Evolutionary conservation across 257 asterid species (phyloP).

Genomic region (Plantago major): DNA sequence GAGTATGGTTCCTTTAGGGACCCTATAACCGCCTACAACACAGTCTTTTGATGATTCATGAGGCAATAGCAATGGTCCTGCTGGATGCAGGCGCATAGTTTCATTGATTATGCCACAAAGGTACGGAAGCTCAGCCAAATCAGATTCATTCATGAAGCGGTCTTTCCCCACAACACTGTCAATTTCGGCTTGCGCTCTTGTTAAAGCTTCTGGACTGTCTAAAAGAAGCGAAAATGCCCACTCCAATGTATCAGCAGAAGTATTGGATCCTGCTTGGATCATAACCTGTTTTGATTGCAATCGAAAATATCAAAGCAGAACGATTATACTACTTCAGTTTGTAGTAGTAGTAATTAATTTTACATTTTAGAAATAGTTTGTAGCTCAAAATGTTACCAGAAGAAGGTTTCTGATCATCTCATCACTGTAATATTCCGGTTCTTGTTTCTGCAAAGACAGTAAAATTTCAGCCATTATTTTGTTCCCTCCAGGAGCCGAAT

Average conservation of each 20-base stretch:
- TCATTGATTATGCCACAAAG: conserved; percentile 21
- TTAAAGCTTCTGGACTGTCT: conserved; percentile 16
- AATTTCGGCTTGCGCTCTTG: conserved; percentile 19
- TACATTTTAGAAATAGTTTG: background rate
- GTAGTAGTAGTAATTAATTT: too few relatives aligned
- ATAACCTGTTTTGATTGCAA: conserved; percentile 12
- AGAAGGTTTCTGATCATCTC: conserved; percentile 13
- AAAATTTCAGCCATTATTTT: conserved; percentile 16
- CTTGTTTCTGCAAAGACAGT: conserved; percentile 7
- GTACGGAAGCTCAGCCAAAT: conserved; percentile 13
- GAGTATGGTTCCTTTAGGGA: conserved; percentile 22
- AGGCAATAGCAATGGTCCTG: conserved; percentile 14
- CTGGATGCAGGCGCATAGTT: conserved; percentile 23
- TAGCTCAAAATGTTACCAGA: conserved; percentile 2
- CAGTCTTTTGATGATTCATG: conserved; percentile 24
- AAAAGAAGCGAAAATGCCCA: conserved; percentile 29
- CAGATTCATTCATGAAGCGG: conserved; percentile 16
- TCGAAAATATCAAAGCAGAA: too few relatives aligned
- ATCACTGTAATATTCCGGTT: conserved; percentile 19
- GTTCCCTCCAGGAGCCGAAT: background rate
- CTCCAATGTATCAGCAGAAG: conserved; percentile 18
- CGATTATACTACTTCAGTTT: too few relatives aligned
- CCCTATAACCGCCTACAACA: conserved; percentile 8
- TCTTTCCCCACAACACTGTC: conserved; percentile 13
- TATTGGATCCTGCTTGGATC: conserved; percentile 20